Percentiles rank a stretch among this genome's conserved stretches.
These are phyloP conservation scores for Ligustrum vulgare DNA, from an alignment of 257 asterid species.

Conservation along the genomic window DNA sequence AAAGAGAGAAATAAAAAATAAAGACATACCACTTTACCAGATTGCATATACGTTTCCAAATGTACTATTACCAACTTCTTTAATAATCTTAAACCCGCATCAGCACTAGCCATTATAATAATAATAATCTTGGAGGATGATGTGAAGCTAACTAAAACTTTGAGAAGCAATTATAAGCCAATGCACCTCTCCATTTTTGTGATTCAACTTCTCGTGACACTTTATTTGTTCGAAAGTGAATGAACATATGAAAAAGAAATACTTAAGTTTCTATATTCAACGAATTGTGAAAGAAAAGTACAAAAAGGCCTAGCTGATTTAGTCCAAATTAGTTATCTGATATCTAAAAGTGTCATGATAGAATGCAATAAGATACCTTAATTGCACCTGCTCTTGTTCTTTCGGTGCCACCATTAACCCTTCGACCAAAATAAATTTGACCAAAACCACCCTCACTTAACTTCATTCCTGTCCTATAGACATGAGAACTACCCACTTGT, in stretches of 20 bases:
- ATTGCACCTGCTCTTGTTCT: too few species aligned
- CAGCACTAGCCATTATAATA: slow-evolving; percentile 23
- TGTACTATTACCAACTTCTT: slow-evolving; percentile 95
- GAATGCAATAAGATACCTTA: too few species aligned
- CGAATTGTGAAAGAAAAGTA: slow-evolving; percentile 37
- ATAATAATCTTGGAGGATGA: not conserved
- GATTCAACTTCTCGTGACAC: slow-evolving; percentile 40
- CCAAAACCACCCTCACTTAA: too few species aligned
- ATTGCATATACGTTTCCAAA: slow-evolving; percentile 92
- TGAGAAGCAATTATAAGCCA: slow-evolving; percentile 15
- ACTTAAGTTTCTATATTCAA: slow-evolving; percentile 29
- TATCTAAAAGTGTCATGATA: too few species aligned
- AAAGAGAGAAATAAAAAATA: too few species aligned
- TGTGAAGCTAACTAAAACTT: not conserved
- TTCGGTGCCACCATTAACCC: too few species aligned
- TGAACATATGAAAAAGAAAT: slow-evolving; percentile 18
- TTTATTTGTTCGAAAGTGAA: slow-evolving; percentile 31
- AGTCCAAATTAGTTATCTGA: slow-evolving; percentile 52
- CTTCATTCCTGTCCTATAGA: too few species aligned
- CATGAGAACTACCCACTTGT: too few species aligned
- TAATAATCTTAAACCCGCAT: slow-evolving; percentile 84
- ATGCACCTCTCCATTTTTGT: slow-evolving; percentile 79
- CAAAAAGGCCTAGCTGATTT: slow-evolving; percentile 52
- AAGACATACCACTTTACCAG: slow-evolving; percentile 89
- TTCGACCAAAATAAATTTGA: too few species aligned